Conservation (phyloP, 495 filamentous ascomycete species). For the Aspergillus mulundensis region DNA sequence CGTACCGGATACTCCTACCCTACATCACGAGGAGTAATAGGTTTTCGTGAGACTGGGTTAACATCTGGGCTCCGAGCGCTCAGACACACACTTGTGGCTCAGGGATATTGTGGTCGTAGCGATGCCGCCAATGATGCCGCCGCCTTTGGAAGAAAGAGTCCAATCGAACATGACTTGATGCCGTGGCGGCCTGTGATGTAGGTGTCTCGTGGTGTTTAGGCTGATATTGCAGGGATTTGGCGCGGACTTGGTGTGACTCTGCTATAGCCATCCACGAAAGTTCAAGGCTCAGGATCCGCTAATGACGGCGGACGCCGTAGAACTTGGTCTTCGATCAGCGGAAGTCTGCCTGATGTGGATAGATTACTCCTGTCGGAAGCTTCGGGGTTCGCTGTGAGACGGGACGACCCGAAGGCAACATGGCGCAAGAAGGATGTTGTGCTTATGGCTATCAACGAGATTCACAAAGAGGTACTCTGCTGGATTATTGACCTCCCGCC, state of each 20-base stretch:
- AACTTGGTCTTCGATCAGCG: not conserved
- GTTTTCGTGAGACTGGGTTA: not conserved
- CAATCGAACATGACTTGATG: not conserved
- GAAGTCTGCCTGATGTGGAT: not conserved
- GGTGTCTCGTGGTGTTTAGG: not conserved
- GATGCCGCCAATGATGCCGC: not conserved
- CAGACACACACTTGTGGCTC: not conserved
- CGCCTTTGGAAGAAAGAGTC: not conserved
- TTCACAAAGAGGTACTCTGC: not conserved
- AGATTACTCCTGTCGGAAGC: not conserved
- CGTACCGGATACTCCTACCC: not conserved
- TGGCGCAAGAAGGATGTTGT: not conserved
- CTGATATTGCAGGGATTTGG: not conserved
- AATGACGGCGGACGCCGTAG: not conserved
- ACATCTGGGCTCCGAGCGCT: not conserved
- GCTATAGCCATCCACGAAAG: not conserved
- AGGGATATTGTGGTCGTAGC: not conserved
- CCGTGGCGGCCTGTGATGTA: not conserved
- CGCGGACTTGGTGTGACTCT: not conserved
- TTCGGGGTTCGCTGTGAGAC: not conserved
- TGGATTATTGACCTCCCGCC: not conserved
- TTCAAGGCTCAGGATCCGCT: not conserved
- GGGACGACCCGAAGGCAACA: slow-evolving; percentile 1
- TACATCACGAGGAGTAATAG: not conserved
- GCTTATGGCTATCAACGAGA: not conserved